A percentile compares a stretch with the other conserved stretches of the same genome.
Conservation (phyloP, 2,329 filamentous ascomycete genomes). For the Fusarium udum region DNA sequence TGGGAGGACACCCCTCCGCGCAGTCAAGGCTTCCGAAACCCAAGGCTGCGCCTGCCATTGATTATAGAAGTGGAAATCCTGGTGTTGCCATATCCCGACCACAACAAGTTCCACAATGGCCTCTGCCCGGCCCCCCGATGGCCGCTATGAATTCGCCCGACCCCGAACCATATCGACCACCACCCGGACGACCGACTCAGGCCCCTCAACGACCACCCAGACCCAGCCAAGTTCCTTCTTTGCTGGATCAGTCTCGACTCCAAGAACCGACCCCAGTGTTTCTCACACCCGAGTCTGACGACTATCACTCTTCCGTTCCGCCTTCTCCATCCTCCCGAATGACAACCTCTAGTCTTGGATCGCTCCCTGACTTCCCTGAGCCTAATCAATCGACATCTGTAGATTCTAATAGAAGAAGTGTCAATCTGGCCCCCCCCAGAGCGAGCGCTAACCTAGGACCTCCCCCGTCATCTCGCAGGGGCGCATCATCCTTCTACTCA, state of each 20-base stretch:
- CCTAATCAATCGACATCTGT: conserved; percentile 46
- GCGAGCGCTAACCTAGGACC: conserved; percentile 66
- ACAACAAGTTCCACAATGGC: conserved; percentile 64
- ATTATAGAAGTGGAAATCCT: conserved; percentile 32
- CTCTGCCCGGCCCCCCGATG: conserved; percentile 55
- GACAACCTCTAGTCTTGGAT: conserved; percentile 63
- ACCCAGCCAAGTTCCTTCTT: conserved; percentile 67
- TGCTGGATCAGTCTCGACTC: conserved; percentile 64
- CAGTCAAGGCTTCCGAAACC: conserved; percentile 31
- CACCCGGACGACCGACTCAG: conserved; percentile 58
- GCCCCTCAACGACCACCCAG: conserved; percentile 68
- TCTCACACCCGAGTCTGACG: conserved; percentile 42
- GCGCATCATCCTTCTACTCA: conserved; percentile 72
- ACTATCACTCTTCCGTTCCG: conserved; percentile 54
- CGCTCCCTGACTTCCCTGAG: conserved; percentile 68
- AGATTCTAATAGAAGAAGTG: conserved; percentile 56
- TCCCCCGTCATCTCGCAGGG: conserved; percentile 68
- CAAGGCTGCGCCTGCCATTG: conserved; percentile 26
- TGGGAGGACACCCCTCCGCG: conserved; percentile 28
- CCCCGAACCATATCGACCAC: conserved; percentile 59
- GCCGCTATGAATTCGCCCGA: conserved; percentile 47
- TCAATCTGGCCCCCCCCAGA: conserved; percentile 56
- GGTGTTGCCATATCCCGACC: conserved; percentile 63
- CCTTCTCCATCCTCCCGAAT: conserved; percentile 61
- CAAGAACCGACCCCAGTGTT: conserved; percentile 67